Percentiles rank a stretch among this genome's conserved stretches.
phyloP scores from a whole-genome alignment of 2,329 filamentous ascomycete genomes.

The Corniculantispora saksenae region DNA sequence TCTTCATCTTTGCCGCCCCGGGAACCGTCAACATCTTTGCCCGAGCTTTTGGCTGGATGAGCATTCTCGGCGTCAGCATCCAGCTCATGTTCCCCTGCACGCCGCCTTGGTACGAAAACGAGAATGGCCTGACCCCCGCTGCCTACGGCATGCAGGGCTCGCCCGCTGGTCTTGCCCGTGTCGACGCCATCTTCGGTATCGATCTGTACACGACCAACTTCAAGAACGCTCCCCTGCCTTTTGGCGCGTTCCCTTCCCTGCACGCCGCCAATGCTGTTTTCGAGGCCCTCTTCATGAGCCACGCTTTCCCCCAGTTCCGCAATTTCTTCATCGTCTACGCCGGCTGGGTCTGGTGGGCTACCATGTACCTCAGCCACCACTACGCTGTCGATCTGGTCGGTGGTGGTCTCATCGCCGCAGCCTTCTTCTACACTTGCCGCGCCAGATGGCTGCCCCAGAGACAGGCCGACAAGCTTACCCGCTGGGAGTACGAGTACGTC shows the following conservation, averaged over 20 bases:
- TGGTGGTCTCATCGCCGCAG: conserved; percentile 75
- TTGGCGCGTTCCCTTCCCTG: conserved; percentile 91
- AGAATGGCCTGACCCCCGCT: conserved; percentile 85
- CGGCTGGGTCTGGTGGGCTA: conserved; percentile 96
- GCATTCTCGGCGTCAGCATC: conserved; percentile 81
- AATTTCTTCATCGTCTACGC: conserved; percentile 81
- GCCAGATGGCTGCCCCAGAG: conserved; percentile 78
- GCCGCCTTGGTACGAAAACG: conserved; percentile 95
- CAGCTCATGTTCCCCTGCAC: conserved; percentile 92
- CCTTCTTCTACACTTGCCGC: conserved; percentile 81
- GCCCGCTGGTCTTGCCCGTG: conserved; percentile 82
- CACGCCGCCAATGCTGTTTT: conserved; percentile 88
- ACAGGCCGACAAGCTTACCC: conserved; percentile 80
- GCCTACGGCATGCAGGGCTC: conserved; percentile 90
- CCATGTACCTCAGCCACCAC: conserved; percentile 97
- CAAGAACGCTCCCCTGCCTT: conserved; percentile 85
- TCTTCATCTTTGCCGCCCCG: conserved; percentile 88
- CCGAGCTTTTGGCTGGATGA: conserved; percentile 89
- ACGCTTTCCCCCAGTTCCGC: conserved; percentile 82
- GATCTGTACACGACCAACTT: conserved; percentile 94
- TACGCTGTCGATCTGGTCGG: conserved; percentile 92
- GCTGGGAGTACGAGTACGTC: conserved; percentile 95
- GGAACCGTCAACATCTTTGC: conserved; percentile 84
- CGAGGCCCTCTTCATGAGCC: conserved; percentile 89
- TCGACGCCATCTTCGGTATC: conserved; percentile 86